Conservation (phyloP, 345 rosid genomes). For the Isatis tinctoria region DNA sequence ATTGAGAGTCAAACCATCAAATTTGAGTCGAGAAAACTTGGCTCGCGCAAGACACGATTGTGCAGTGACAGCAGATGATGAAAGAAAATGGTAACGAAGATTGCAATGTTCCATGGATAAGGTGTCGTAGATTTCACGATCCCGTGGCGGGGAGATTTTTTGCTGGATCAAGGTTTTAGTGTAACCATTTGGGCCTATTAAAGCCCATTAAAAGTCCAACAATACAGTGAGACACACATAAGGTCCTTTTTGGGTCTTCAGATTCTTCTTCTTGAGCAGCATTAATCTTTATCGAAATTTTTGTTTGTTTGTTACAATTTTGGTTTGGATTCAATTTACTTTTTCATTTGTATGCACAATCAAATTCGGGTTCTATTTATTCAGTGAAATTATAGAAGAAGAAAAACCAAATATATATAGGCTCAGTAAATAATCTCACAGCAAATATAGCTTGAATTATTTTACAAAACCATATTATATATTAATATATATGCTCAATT, state of each 20-base stretch:
- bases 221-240: neutral
- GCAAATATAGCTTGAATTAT: neutral
- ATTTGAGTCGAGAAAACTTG: neutral
- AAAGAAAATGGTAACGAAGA: neutral
- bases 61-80: neutral
- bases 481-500: neutral
- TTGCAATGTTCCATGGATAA: constrained; percentile 25
- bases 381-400: no score
- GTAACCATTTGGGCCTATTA: neutral
- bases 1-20: neutral
- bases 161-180: neutral
- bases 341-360: no score
- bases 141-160: constrained; percentile 20
- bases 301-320: neutral
- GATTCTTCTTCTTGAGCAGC: neutral
- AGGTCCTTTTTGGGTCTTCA: neutral
- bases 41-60: constrained; percentile 5
- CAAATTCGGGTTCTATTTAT: no score
- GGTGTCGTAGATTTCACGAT: constrained; percentile 1
- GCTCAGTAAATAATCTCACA: no score
- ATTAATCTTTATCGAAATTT: neutral
- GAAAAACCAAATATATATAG: no score
- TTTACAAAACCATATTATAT: neutral
- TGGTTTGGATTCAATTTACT: neutral
- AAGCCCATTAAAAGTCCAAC: neutral